Percentiles rank a stretch among this genome's conserved stretches.
Conservation (phyloP, 1,284 basidiomycete species). For the Cystobasidium sp. region DNA sequence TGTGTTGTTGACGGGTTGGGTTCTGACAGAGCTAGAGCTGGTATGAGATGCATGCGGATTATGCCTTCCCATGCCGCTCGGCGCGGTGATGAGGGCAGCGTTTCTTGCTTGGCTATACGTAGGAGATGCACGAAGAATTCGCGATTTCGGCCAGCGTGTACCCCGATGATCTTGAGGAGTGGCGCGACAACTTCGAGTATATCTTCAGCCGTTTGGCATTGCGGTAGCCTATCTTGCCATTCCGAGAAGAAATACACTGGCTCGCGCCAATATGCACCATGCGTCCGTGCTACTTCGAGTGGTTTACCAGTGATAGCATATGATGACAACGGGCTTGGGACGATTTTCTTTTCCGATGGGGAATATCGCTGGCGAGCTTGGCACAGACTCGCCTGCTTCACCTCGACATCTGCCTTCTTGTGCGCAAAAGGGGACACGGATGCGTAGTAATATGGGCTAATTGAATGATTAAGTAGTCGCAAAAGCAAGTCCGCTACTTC, state of each 20-base stretch:
- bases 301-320: conserved; percentile 34
- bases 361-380: conserved; percentile 33
- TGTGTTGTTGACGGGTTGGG: conserved; percentile 83
- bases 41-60: conserved; percentile 79
- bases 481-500: conserved; percentile 84
- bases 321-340: background rate
- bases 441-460: conserved; percentile 24
- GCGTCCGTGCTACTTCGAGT: conserved; percentile 18
- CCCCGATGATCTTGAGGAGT: conserved; percentile 67
- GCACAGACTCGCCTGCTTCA: conserved; percentile 25
- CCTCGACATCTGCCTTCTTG: conserved; percentile 13
- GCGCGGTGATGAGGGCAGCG: background rate
- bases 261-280: conserved; percentile 55
- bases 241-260: conserved; percentile 88
- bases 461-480: conserved; percentile 69
- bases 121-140: conserved; percentile 67
- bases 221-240: conserved; percentile 74
- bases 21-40: conserved; percentile 80
- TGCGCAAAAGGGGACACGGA: conserved; percentile 24
- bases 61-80: conserved; percentile 72
- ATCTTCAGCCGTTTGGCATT: conserved; percentile 69
- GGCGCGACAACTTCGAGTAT: conserved; percentile 57
- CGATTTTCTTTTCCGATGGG: conserved; percentile 23
- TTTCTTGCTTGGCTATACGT: conserved; percentile 51
- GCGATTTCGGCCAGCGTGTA: conserved; percentile 74